Evolutionary conservation across 2,329 filamentous ascomycete species (phyloP), one percentile per base, ranked within the genome.

Genomic region (Claviceps africana): DNA sequence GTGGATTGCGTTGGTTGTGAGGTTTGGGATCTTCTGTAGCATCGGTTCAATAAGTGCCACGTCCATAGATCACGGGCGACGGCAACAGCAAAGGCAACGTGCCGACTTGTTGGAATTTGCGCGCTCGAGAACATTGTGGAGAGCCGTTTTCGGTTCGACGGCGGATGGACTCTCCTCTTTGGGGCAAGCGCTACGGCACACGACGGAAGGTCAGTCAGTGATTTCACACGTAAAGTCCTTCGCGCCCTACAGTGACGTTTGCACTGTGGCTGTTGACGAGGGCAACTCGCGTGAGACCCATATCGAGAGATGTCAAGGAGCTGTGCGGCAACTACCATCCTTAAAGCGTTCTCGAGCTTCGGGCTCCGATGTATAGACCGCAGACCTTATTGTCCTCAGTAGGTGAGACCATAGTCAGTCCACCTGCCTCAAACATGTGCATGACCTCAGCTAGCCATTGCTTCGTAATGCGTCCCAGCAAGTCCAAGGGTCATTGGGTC

Each of bases 291-390:
- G 76, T 77, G 0, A 75, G 70, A 1, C 77, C 77, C 51, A 79
- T 72, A 51, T 81, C 78, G 55, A 78, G 80, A 0, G 76, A 79
- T 74, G 56, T 81, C 80, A 8, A 81, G 68, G 56, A 80, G 77
- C 10, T 76, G 73, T 0, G 77, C 72, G 42, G 80, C 70, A 50
- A 74, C 70, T 58, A 77, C 63, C 3, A 77, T 60, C 1, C 74
- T 63, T 13, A 68, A 65, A 11, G 68, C 66, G 9, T 65, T 62
- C 31, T 76, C 73, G 11, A 64, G 47, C 17, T 69, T 62, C 17
- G 65, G 56, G 25, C 50, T 37, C 30, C 25, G 10, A 25, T 30
- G 13, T 11, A n/a, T 31, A 21, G 43, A 50, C 7, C 55, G 59
- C 2, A 68, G 60, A 0, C 63, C 56, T 1, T 62, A n/a, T n/a